These are phyloP conservation scores for Vitellaria paradoxa DNA, from an alignment of 179 eudicot species.

Conservation along the genomic window DNA sequence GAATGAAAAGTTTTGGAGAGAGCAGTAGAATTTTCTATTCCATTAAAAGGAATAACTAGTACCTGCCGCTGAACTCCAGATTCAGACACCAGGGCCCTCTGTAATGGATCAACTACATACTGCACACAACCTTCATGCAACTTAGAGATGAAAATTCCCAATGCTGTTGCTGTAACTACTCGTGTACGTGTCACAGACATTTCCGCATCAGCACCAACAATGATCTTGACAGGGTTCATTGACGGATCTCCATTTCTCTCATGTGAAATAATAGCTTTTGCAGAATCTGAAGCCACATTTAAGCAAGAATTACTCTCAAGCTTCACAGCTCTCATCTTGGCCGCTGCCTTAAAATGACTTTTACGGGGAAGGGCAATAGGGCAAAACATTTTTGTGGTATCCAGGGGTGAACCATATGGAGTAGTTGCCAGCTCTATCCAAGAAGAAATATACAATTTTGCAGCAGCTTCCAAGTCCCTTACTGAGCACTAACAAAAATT, in stretches of 20 bases:
- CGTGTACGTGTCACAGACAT: conserved; percentile 87
- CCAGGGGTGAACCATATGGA: conserved; percentile 86
- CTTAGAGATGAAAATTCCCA: conserved; percentile 86
- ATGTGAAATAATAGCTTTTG: conserved; percentile 37
- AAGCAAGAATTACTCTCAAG: conserved; percentile 46
- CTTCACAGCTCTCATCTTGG: conserved; percentile 85
- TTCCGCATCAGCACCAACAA: conserved; percentile 91
- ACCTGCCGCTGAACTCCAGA: conserved; percentile 99
- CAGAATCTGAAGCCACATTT: conserved; percentile 34
- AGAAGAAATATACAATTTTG: conserved; percentile 58
- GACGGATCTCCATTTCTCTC: conserved; percentile 63
- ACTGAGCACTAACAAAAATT: conserved; percentile 50
- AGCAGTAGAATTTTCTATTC: background rate
- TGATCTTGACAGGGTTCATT: conserved; percentile 51
- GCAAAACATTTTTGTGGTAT: conserved; percentile 93
- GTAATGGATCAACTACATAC: conserved; percentile 67
- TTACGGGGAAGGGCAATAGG: conserved; percentile 86
- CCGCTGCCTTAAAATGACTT: conserved; percentile 76
- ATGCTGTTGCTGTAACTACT: conserved; percentile 75
- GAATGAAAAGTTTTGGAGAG: background rate
- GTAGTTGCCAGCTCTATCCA: conserved; percentile 91
- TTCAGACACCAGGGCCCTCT: conserved; percentile 73
- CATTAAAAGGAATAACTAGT: background rate
- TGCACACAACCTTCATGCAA: conserved; percentile 55
- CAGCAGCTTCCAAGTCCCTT: conserved; percentile 72